Base-by-base conservation (phyloP, 2,329 filamentous ascomycete genomes). In the Aspergillus jensenii region DNA sequence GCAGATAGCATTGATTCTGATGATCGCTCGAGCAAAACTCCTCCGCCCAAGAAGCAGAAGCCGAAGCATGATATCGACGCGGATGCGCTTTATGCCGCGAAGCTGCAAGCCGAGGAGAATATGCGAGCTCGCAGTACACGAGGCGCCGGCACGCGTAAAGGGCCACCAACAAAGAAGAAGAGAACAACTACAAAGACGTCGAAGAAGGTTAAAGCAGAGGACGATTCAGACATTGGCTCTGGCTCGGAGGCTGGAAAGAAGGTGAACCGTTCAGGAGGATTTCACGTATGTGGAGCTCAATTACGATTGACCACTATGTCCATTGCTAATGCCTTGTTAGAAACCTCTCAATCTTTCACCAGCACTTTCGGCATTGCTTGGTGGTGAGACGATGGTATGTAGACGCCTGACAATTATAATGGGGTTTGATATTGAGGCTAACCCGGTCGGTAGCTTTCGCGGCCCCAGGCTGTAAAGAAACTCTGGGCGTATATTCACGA, bases 401-500 rank as follows among this genome's bases (percentile, higher is more conserved):
- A 27, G 19, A 44, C 21, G 17, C 37, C 9, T 9, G 4, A 41
- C 39, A 47, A 14, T n/a, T 51, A 17, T 23, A 19, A 35, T n/a
- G 23, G 4, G 7, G 31, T 56, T 27, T 59, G 3, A 9, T 14
- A 33, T 5, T 14, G 19, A 35, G 41, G 52, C 71, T 73, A 61
- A 74, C 55, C 3, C 14, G 8, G 7, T 9, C 31, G 21, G 48
- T 70, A 96, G 87, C 84, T 99, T 21, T 96, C 95, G 15, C 89
- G 95, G 41, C 93, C 95, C 0, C 92, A 98, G 74, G 93, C 93
- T 0, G 95, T 99, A 67, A 98, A 98, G 81, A 90, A 90, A 73
- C 87, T 99, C 54, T 99, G 95, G 95, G 88, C 89, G 60, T 92
- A 99, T 71, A 96, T 99, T 78, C 96, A 96, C 69, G 86, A 82